Conservation (phyloP, 2,329 filamentous ascomycete species). For the Pseudogymnoascus sp. region DNA sequence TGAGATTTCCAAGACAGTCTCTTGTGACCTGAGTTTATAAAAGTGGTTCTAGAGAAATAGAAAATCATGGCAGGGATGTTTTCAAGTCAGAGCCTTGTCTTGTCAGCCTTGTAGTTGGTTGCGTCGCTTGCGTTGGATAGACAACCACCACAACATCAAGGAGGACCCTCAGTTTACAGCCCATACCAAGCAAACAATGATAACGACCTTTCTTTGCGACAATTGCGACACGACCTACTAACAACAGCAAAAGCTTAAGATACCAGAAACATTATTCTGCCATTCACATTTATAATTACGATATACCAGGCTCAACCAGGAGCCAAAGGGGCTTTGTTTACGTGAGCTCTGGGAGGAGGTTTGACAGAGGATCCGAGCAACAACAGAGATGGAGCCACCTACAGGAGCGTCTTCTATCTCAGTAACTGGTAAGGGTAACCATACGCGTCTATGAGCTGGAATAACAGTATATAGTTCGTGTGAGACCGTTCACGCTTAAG, state of each 20-base stretch:
- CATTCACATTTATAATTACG: background rate
- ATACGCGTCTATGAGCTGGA: background rate
- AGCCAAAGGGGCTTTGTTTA: constrained; percentile 1
- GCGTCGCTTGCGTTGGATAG: constrained; percentile 6
- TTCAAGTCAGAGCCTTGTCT: background rate
- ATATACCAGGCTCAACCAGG: background rate
- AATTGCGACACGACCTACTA: constrained; percentile 6
- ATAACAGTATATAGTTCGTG: constrained; percentile 44
- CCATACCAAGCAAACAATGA: constrained; percentile 7
- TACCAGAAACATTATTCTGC: constrained; percentile 1
- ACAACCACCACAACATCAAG: constrained; percentile 7
- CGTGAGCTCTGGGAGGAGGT: background rate
- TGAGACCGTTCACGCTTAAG: constrained; percentile 70
- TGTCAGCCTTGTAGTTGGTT: constrained; percentile 1
- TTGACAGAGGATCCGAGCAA: constrained; percentile 3
- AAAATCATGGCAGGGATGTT: background rate
- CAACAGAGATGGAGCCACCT: constrained; percentile 2
- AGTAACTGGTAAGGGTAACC: constrained; percentile 24
- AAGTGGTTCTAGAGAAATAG: background rate
- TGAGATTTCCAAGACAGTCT: background rate
- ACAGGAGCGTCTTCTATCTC: constrained; percentile 29
- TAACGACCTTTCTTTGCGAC: constrained; percentile 6
- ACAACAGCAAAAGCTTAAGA: background rate
- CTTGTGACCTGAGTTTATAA: background rate
- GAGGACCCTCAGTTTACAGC: constrained; percentile 8